Evolutionary conservation across 306 rosid species (phyloP).

Genomic region (Prunus campanulata): DNA sequence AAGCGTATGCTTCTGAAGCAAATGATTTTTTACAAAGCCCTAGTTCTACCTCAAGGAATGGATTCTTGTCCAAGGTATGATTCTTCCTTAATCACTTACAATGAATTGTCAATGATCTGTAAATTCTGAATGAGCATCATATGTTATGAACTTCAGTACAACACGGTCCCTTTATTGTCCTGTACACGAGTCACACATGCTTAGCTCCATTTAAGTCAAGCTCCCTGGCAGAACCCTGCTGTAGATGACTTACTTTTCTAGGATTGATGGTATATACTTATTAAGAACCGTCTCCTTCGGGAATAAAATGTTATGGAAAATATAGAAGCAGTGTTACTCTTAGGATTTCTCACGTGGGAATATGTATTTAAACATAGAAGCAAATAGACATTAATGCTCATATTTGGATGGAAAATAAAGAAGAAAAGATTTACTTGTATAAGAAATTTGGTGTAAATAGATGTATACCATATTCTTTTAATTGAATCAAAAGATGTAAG

Average conservation of each 20-base stretch:
- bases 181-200: background rate
- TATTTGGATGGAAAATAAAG: background rate
- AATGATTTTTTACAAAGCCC: conserved; percentile 63
- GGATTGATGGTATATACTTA: background rate
- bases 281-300: background rate
- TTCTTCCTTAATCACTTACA: conserved; percentile 17
- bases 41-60: conserved; percentile 47
- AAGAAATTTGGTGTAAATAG: background rate
- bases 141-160: background rate
- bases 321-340: background rate
- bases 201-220: background rate
- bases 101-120: conserved; percentile 1
- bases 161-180: background rate
- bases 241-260: background rate
- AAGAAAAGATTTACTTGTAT: background rate
- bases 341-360: background rate
- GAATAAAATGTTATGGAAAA: background rate
- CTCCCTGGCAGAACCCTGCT: background rate
- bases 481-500: background rate
- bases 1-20: conserved; percentile 50
- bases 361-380: background rate
- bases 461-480: background rate
- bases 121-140: background rate
- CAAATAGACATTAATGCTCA: background rate
- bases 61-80: conserved; percentile 67